Base-by-base conservation (phyloP, 2,329 filamentous ascomycete genomes). In the Allantophomopsis lycopodina region DNA sequence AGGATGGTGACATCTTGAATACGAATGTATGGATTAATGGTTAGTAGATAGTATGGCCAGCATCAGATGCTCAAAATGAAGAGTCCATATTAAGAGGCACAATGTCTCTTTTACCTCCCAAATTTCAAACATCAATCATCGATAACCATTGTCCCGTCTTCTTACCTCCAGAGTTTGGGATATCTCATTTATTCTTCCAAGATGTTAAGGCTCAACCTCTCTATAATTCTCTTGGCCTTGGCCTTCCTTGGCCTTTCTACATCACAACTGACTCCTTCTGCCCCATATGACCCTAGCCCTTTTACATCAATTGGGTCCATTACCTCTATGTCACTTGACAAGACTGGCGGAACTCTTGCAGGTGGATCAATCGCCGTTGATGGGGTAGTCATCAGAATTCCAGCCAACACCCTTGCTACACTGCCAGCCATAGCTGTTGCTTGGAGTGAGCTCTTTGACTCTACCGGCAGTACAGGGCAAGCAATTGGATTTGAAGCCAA, bases 301-400 rank as follows among this genome's bases (percentile, higher is more conserved):
- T 50, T 50, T 36, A 38, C 31, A 23, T 34, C 41, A 16, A 48
- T 42, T 14, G 46, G 46, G 16, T 39, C 30, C 11, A 44, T 50
- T 23, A 42, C 43, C 38, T 40, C 13, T 7, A 21, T 15, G 12
- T 12, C 15, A 32, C 21, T 42, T 32, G 14, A 36, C 5, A 40
- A 42, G 30, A 15, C 35, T 10, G 35, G 35, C 6, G 38, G 45
- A 38, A 32, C 42, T 35, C 41, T 50, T 14, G 42, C 45, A 12
- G 48, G 48, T 12, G 48, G 47, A 12, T 46, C 42, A 5, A 41
- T 51, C n/a, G 41, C 36, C 12, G 39, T 50, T 7, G 45, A 51
- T 42, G 46, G 42, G 4, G 40, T 43, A 12, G 21, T 28, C 12
- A 44, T 48, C 10, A 36, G 40, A 2, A 36, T 50, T 10, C 47